Base-by-base conservation (phyloP, 208 protist species). In the Wallacemonas sp. region DNA sequence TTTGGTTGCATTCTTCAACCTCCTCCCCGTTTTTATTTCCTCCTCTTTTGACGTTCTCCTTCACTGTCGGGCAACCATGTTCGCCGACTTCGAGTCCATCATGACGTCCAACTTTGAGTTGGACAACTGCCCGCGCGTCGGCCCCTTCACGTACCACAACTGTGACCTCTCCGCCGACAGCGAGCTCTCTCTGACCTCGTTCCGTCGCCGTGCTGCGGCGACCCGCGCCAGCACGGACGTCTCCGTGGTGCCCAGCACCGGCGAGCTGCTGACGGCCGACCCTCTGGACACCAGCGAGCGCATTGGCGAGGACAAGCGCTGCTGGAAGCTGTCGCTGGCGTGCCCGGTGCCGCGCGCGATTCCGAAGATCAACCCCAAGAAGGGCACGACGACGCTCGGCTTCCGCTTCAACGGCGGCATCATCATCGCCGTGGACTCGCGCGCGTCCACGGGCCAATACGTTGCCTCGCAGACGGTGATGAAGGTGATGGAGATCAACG, bases 401-500 rank as follows among this genome's bases (percentile, higher is more conserved):
- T 99, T 99, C 79, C 81, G 94, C 50, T 99, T 99, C 79, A 59
- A 99, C 45, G 91, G 87, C 29, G 99, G 99, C 59, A 96, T 99
- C 67, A 88, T 99, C 23, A 87, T 99, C 44, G 93, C 98, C 25
- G 99, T 99, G 31, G 99, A 99, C 87, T 99, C 98, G 23, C 95
- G 99, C 62, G 98, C 99, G 16, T 99, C 98, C 16, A 95, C 93
- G 38, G 99, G 99, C 32, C 86, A 90, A 61, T 99, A 99, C 82
- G 99, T 99, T 62, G 97, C 97, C 18, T 99, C 98, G 3, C 92
- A 97, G 80, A 99, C 95, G 20, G 99, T 99, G 23, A 97, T 99
- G 86, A 99, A 99, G 86, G 98, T 99, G 32, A 98, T 99, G 71
- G 94, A 99, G 77, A 99, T 99, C 76, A 99, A 99, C 84, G 94